Evolutionary conservation across 306 rosid genomes (phyloP), one percentile per base, ranked within the genome.

Genomic region (Arachis stenosperma): DNA sequence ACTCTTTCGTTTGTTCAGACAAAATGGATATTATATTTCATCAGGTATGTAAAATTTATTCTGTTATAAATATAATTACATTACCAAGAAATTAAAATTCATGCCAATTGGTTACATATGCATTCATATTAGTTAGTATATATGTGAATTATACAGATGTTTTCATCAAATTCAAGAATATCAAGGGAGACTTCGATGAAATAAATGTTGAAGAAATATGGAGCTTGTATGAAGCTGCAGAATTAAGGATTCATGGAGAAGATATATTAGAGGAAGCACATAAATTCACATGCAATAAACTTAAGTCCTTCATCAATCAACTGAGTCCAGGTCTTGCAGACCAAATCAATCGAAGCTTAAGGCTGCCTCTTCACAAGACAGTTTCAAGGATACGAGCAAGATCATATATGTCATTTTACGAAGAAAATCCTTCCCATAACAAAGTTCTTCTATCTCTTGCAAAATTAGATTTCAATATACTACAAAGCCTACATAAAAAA

Each of bases 261-360:
- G 67, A 68, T 6, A 58, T 86, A 36, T 27, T 86, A 1, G 87
- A 83, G 1, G 76, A 86, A 54, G 84, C 84, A 22, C 27, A 22
- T 22, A 22, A 22, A 22, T 22, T 22, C 27, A 22, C 27, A 22
- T 22, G 1, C 27, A 22, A 22, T 22, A 22, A 22, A 22, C 27
- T 22, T 22, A 22, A 22, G 27, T 22, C 27, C 27, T 22, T 22
- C 27, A 22, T 22, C 1, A 22, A 22, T 22, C 27, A 22, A 22
- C 1, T 22, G 27, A 22, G 1, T 22, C 27, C 27, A 22, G 1
- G 27, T 22, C 27, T 22, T 22, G 27, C 1, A 22, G 27, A 22
- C 27, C 27, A 22, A 22, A 22, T 22, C 27, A 22, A 22, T 22
- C 27, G 27, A 22, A 22, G 27, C 27, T 22, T 22, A 22, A 22